Base-by-base conservation (phyloP, 202 grass and related monocot species). In the Musa balbisiana region DNA sequence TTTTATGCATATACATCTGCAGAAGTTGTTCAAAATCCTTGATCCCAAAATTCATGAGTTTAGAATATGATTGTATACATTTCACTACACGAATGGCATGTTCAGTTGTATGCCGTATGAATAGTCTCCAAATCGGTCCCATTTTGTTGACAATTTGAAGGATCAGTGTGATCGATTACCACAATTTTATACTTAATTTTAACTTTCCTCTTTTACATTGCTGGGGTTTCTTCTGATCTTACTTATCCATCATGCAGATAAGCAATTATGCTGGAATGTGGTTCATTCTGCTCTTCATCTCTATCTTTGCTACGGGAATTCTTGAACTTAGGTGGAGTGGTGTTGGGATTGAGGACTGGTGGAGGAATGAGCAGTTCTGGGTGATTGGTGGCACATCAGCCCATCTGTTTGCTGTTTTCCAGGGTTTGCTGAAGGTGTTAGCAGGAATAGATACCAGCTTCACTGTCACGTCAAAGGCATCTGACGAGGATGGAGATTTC, bases 321-420 rank as follows among this genome's bases (percentile, higher is more conserved):
- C 58, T 76, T 9, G 73, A 76, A 19, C 55, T 76, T 4, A 76
- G 73, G 21, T 76, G 73, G 73, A 76, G 73, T 64, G 73, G 73
- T 24, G 73, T 76, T 20, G 73, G 73, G 11, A 76, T 76, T 16
- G 73, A 76, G 29, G 73, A 76, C 56, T 76, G 73, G 56, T 76
- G 73, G 73, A 76, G 73, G 24, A 76, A 76, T 51, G 73, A 76
- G 56, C 73, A 76, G 29, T 76, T 76, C 29, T 76, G 73, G 56
- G 73, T 76, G 3, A 76, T 76, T 16, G 73, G 73, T 63, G 73
- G 73, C 11, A 63, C 56, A 49, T 76, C 73, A 49, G 55, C 73
- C n/a, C 73, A 76, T 76, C 58, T 76, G 12, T 76, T 76, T 62
- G 73, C 73, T 0, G 73, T 76, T 6, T 76, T 76, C 27, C 73